These are phyloP conservation scores for Petasospora fabianii DNA, from an alignment of 1,139 yeast species.

Conservation along the genomic window DNA sequence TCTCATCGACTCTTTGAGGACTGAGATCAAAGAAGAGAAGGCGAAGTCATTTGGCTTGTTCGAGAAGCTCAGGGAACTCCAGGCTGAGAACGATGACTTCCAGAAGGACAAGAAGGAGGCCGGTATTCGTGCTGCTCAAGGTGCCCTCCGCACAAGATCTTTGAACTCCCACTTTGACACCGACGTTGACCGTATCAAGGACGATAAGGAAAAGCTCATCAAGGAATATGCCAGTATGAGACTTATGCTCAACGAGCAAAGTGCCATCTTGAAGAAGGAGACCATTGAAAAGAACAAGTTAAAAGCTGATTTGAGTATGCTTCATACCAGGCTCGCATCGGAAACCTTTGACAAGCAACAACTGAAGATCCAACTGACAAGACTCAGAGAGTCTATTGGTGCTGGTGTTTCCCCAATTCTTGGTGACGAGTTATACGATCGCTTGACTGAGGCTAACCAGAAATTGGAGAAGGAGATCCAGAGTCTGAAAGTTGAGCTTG, in stretches of 20 bases:
- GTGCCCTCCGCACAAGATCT: slow-evolving; percentile 24
- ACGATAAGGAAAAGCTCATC: slow-evolving; percentile 30
- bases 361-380: slow-evolving; percentile 38
- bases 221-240: slow-evolving; percentile 49
- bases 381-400: slow-evolving; percentile 30
- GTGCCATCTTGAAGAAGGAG: slow-evolving; percentile 48
- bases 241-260: slow-evolving; percentile 49
- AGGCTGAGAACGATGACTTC: slow-evolving; percentile 39
- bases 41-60: slow-evolving; percentile 19
- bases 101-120: slow-evolving; percentile 24
- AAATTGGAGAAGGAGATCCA: slow-evolving; percentile 37
- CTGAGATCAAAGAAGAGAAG: slow-evolving; percentile 25
- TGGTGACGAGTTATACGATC: slow-evolving; percentile 32
- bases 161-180: slow-evolving; percentile 18
- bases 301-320: slow-evolving; percentile 52
- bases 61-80: slow-evolving; percentile 29
- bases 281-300: slow-evolving; percentile 51
- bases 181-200: slow-evolving; percentile 18
- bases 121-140: slow-evolving; percentile 25
- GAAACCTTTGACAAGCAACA: slow-evolving; percentile 50
- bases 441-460: slow-evolving; percentile 32
- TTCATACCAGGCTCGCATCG: slow-evolving; percentile 53
- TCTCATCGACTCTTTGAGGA: slow-evolving; percentile 25
- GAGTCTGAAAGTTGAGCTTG: slow-evolving; percentile 36
- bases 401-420: slow-evolving; percentile 27